phyloP scores from a whole-genome alignment of 305 asterid genomes.

The Nicotiana rustica region DNA sequence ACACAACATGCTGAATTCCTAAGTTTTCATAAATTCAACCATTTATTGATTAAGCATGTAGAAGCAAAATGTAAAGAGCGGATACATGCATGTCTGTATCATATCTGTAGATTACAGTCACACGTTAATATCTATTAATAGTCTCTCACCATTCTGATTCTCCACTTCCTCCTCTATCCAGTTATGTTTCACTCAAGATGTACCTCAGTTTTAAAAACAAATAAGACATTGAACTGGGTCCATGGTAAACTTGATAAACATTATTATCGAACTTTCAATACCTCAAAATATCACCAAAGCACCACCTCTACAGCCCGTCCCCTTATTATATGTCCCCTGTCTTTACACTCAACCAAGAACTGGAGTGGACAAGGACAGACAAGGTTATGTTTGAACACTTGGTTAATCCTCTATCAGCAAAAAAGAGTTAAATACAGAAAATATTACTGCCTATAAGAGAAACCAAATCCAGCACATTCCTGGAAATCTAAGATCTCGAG shows the following conservation, averaged over 20 bases:
- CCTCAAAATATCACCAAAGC: slow-evolving; percentile 19
- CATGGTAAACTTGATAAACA: background rate
- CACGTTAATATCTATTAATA: background rate
- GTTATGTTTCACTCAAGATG: background rate
- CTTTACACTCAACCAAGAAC: background rate
- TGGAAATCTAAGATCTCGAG: background rate
- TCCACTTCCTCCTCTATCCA: background rate
- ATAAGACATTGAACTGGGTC: slow-evolving; percentile 7
- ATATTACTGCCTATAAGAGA: background rate
- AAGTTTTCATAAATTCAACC: background rate
- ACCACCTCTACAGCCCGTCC: background rate
- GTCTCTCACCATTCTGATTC: background rate
- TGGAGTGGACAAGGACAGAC: background rate
- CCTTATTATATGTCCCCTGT: background rate
- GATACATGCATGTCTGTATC: background rate
- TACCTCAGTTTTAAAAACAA: slow-evolving; percentile 13
- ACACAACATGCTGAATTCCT: slow-evolving; percentile 1
- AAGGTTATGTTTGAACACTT: slow-evolving; percentile 21
- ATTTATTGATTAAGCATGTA: background rate
- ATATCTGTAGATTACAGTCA: background rate
- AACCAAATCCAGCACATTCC: background rate
- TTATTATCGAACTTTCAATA: background rate
- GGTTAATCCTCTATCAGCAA: slow-evolving; percentile 20
- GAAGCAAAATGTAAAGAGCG: background rate
- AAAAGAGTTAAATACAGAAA: background rate